phyloP scores from a whole-genome alignment of 192 early-diverging fungal genomes.

The Coemansia biformis region DNA sequence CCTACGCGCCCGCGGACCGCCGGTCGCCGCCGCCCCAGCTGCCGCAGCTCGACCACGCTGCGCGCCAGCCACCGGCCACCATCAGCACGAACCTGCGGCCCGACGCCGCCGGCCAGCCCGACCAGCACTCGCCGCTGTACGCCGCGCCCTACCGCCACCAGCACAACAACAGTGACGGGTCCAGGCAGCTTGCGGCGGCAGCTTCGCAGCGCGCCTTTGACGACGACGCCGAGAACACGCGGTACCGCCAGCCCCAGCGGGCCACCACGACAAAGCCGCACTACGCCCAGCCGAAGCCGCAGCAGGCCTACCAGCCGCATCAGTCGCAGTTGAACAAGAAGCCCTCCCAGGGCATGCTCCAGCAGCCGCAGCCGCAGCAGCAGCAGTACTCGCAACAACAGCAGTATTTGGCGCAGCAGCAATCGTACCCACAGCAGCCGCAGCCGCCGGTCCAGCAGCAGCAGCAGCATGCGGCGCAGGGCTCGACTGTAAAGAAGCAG shows the following conservation, averaged over 20 bases:
- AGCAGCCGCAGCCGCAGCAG: slow-evolving; percentile 24
- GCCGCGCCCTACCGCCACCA: slow-evolving; percentile 43
- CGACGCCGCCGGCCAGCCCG: slow-evolving; percentile 14
- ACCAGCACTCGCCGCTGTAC: slow-evolving; percentile 39
- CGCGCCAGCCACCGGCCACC: slow-evolving; percentile 32
- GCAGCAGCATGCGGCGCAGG: slow-evolving; percentile 11
- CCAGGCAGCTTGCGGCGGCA: slow-evolving; percentile 18
- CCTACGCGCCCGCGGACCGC: slow-evolving; percentile 21
- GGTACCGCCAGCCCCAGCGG: slow-evolving; percentile 42
- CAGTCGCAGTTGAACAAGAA: slow-evolving; percentile 25
- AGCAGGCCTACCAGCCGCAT: slow-evolving; percentile 21
- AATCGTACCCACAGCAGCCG: slow-evolving; percentile 17
- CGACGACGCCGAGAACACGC: slow-evolving; percentile 40
- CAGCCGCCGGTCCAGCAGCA: slow-evolving; percentile 15
- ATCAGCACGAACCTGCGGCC: slow-evolving; percentile 27
- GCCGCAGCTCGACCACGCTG: slow-evolving; percentile 32
- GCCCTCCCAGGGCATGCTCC: slow-evolving; percentile 12
- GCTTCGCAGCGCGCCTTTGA: slow-evolving; percentile 33
- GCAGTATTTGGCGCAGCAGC: slow-evolving; percentile 17
- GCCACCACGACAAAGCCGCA: slow-evolving; percentile 31
- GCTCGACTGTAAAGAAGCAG: slow-evolving; percentile 27
- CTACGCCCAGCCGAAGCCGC: slow-evolving; percentile 24
- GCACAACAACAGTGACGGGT: slow-evolving; percentile 40
- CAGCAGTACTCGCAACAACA: slow-evolving; percentile 25
- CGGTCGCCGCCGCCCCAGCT: slow-evolving; percentile 41